A percentile compares a stretch with the other conserved stretches of the same genome.
These are phyloP conservation scores for Coemansia sp. DNA, from an alignment of 192 early-diverging fungal species.

Conservation along the genomic window DNA sequence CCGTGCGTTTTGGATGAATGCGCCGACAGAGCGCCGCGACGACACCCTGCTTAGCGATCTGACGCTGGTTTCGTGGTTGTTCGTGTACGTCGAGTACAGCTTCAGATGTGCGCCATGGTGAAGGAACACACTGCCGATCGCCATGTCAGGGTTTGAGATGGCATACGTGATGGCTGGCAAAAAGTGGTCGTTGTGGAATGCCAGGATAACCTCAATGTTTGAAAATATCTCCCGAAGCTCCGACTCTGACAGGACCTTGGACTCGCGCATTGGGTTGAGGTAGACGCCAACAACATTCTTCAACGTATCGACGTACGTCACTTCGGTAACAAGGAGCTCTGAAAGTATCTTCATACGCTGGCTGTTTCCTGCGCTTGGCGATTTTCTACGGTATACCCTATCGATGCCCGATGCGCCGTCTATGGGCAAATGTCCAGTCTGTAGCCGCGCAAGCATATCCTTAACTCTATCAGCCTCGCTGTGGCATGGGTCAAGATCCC, in stretches of 20 bases:
- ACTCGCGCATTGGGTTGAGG: constrained; percentile 56
- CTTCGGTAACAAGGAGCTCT: constrained; percentile 83
- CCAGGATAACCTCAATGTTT: constrained; percentile 78
- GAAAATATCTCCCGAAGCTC: constrained; percentile 76
- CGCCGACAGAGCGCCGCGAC: constrained; percentile 31
- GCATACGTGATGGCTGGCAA: constrained; percentile 58
- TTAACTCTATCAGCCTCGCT: constrained; percentile 28
- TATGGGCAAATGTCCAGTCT: constrained; percentile 18
- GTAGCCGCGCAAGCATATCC: constrained; percentile 26
- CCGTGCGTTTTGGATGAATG: constrained; percentile 40
- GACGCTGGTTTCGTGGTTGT: constrained; percentile 78
- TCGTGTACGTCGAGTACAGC: constrained; percentile 83
- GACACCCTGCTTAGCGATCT: constrained; percentile 58
- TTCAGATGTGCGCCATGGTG: constrained; percentile 75
- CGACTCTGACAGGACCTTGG: constrained; percentile 53
- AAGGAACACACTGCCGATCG: constrained; percentile 76
- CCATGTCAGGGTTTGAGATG: constrained; percentile 34
- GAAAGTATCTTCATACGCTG: constrained; percentile 67
- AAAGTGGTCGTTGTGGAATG: constrained; percentile 66
- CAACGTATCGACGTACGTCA: constrained; percentile 83
- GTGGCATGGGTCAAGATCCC: constrained; percentile 47
- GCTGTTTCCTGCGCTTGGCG: constrained; percentile 26
- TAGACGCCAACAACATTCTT: constrained; percentile 71
- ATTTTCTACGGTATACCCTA: constrained; percentile 30
- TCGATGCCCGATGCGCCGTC: constrained; percentile 22